Evolutionary conservation across 306 rosid genomes (phyloP), one percentile per base, ranked within the genome.

Genomic region (Potentilla sterilis): DNA sequence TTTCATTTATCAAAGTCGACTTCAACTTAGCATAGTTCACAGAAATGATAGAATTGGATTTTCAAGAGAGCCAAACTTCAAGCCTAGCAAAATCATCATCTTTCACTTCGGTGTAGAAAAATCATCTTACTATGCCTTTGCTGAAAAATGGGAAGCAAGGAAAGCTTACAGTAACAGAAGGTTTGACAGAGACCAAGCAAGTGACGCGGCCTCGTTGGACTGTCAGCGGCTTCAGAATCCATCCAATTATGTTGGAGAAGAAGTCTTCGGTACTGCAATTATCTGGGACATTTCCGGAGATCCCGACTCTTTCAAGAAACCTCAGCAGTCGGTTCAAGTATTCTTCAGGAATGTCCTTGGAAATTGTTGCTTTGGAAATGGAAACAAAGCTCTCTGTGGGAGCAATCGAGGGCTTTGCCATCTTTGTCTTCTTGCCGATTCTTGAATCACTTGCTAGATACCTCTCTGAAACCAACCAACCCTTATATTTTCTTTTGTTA

Each of bases 131-230:
- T 1, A 51, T 18, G n/a, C 28, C 28, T 37, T 18, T 51, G 58
- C 58, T 5, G 10, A 49, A 75, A 24, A 41, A 10, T 18, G 32
- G 22, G 64, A 22, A 24, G 64, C 46, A 15, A 1, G 64, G 37
- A 24, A 46, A 63, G 49, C 15, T 75, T 82, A 87, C 88, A 44
- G 44, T 19, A 51, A 82, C 37, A 37, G 58, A 67, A 42, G 88
- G 85, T 16, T 76, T 59, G 73, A 82, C 83, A 18, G 78, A 46
- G 74, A 82, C 76, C 51, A 77, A 77, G 77, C 84, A 87, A 69
- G 86, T 70, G 77, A 84, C 16, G 9, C 69, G 85, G 78, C 90
- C 90, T 5, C 78, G 83, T 8, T 55, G 44, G 16, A 75, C 18
- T 43, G 11, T 47, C 16, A 70, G 79, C 69, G 72, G 83, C 51